These are phyloP conservation scores for Cyclanthera cordifolia DNA, from an alignment of 306 rosid species.

Conservation along the genomic window DNA sequence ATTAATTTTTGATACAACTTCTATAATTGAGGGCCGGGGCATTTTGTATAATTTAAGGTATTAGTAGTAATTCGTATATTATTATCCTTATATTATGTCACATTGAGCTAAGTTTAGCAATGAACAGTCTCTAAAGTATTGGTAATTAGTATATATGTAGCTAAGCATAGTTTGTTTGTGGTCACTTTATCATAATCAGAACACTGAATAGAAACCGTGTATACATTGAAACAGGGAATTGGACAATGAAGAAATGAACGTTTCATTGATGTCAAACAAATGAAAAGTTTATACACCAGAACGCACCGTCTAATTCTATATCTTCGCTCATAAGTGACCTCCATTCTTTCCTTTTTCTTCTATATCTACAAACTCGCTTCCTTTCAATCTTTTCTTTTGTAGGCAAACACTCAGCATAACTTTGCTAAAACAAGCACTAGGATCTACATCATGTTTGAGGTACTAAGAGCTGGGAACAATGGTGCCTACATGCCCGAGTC, in stretches of 20 bases:
- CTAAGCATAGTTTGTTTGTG: not conserved
- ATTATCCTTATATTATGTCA: not conserved
- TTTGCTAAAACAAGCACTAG: constrained; percentile 1
- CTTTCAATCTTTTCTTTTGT: too few species aligned
- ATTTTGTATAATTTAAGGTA: too few species aligned
- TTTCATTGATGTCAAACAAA: not conserved
- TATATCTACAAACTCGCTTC: not conserved
- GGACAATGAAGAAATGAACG: not conserved
- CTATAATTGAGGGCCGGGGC: too few species aligned
- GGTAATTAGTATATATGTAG: not conserved
- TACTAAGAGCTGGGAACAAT: constrained; percentile 48
- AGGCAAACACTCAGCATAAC: not conserved
- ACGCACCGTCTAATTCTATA: not conserved
- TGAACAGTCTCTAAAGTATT: too few species aligned
- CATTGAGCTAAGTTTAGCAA: not conserved
- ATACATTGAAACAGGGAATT: not conserved
- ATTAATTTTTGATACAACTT: too few species aligned
- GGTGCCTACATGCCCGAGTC: constrained; percentile 78
- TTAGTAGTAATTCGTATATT: too few species aligned
- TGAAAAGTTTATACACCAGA: not conserved
- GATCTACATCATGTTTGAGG: not conserved
- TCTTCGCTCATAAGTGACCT: not conserved
- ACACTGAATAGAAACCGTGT: not conserved
- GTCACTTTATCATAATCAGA: not conserved
- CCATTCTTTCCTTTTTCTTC: not conserved